These are phyloP conservation scores for Arachis monticola DNA, from an alignment of 331 rosid species.

Conservation along the genomic window DNA sequence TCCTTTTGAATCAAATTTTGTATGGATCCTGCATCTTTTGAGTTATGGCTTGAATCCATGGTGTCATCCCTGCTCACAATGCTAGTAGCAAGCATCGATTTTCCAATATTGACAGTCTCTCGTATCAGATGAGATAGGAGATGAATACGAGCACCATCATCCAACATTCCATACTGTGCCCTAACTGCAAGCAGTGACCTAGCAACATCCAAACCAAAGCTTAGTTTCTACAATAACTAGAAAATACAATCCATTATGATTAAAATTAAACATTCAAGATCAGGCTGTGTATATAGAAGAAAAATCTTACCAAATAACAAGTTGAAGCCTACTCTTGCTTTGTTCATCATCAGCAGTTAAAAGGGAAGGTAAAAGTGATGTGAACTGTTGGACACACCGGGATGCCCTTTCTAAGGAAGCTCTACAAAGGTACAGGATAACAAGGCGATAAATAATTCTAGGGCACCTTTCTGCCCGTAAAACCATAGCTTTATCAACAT, in stretches of 20 bases:
- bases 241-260: slow-evolving; percentile 2
- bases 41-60: slow-evolving; percentile 50
- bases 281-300: slow-evolving; percentile 24
- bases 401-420: slow-evolving; percentile 91
- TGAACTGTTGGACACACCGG: slow-evolving; percentile 79
- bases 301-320: slow-evolving; percentile 84
- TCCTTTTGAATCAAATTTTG: slow-evolving; percentile 91
- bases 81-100: slow-evolving; percentile 88
- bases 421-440: slow-evolving; percentile 83
- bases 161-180: slow-evolving; percentile 80
- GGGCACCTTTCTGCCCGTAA: slow-evolving; percentile 94
- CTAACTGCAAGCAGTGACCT: slow-evolving; percentile 93
- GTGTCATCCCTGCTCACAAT: slow-evolving; percentile 71
- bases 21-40: slow-evolving; percentile 74
- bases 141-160: slow-evolving; percentile 93
- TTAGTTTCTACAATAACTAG: slow-evolving; percentile 38
- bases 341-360: slow-evolving; percentile 93
- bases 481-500: slow-evolving; percentile 90
- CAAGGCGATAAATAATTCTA: slow-evolving; percentile 83
- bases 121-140: slow-evolving; percentile 90
- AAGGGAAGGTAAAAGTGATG: slow-evolving; percentile 83
- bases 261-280: slow-evolving; percentile 2
- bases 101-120: slow-evolving; percentile 85
- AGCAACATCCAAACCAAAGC: slow-evolving; percentile 47
- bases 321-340: slow-evolving; percentile 91